phyloP scores from a whole-genome alignment of 1,139 yeast species.

The Arxiozyma telluris region DNA sequence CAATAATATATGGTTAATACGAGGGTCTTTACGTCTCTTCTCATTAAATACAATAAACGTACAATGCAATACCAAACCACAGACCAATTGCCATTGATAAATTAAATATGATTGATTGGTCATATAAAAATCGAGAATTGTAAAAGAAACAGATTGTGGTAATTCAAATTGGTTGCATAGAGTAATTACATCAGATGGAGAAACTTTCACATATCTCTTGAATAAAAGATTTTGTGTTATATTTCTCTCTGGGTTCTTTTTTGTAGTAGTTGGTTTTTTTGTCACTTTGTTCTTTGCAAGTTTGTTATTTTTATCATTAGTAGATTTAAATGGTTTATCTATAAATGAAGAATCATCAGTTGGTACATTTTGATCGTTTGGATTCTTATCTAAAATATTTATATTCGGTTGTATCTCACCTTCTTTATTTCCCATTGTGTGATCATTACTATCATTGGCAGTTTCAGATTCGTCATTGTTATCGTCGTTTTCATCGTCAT shows the following conservation, averaged over 20 bases:
- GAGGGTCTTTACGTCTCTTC: conserved; percentile 38
- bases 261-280: not conserved
- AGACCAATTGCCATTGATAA: conserved; percentile 59
- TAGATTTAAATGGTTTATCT: not conserved
- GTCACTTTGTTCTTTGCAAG: not conserved
- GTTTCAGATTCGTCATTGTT: conserved; percentile 1
- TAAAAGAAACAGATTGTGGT: conserved; percentile 44
- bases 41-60: conserved; percentile 47
- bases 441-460: conserved; percentile 6
- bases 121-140: conserved; percentile 43
- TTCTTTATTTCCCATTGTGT: not conserved
- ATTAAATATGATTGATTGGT: conserved; percentile 46
- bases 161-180: conserved; percentile 57
- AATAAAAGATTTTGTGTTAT: not conserved
- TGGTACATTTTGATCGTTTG: not conserved
- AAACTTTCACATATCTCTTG: conserved; percentile 24
- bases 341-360: not conserved
- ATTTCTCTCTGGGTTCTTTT: not conserved
- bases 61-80: conserved; percentile 56
- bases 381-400: too few relatives aligned
- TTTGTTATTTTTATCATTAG: not conserved
- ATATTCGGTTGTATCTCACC: not conserved
- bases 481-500: conserved; percentile 9
- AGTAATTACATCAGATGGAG: conserved; percentile 46
- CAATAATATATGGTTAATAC: conserved; percentile 41